Percentiles rank a stretch among this genome's conserved stretches.
phyloP scores from a whole-genome alignment of 441 rosid species.

The Geranium incanum region DNA sequence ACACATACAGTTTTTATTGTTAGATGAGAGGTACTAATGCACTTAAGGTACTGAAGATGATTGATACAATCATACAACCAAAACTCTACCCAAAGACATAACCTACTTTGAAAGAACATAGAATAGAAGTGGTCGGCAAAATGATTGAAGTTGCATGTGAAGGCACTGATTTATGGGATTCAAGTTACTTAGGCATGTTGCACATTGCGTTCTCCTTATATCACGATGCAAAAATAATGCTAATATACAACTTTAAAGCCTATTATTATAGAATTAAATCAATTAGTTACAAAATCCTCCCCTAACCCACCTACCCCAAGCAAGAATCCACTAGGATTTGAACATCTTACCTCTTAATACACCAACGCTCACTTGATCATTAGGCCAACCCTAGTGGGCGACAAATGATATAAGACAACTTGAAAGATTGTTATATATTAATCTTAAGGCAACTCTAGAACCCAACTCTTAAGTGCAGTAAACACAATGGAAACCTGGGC shows the following conservation, averaged over 20 bases:
- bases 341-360: too few species aligned
- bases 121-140: not conserved
- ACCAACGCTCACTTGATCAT: too few species aligned
- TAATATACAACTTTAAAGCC: not conserved
- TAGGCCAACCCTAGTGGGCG: too few species aligned
- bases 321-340: too few species aligned
- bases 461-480: too few species aligned
- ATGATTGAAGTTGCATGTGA: not conserved
- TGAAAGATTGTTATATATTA: too few species aligned
- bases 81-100: not conserved
- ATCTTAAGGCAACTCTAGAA: too few species aligned
- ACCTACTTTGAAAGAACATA: not conserved
- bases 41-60: not conserved
- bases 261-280: not conserved
- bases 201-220: not conserved
- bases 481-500: too few species aligned
- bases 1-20: not conserved
- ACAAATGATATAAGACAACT: too few species aligned
- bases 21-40: not conserved
- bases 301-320: too few species aligned
- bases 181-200: not conserved
- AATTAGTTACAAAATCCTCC: not conserved
- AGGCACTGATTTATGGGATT: not conserved
- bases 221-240: not conserved
- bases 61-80: not conserved